These are phyloP conservation scores for Saccharomycopsis javanensis DNA, from an alignment of 805 yeast species.

Conservation along the genomic window DNA sequence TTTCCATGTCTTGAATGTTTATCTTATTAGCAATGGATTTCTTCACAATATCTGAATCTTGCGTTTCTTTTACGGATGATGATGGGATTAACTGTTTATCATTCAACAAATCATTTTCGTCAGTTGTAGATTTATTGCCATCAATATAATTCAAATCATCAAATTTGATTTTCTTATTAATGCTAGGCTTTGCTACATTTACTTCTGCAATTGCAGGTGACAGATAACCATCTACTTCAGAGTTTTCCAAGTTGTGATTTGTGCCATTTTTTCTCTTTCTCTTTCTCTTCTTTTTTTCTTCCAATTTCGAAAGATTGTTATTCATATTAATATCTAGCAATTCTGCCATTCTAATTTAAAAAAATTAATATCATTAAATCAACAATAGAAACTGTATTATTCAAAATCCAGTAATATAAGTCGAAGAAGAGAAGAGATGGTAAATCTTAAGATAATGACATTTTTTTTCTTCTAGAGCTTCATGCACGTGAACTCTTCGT, in stretches of 20 bases:
- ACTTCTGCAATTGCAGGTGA: not conserved
- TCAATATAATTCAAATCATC: constrained; percentile 3
- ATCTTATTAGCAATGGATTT: not conserved
- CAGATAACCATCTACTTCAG: not conserved
- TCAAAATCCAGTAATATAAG: no score
- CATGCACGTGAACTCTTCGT: no score
- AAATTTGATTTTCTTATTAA: not conserved
- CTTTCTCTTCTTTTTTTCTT: constrained; percentile 11
- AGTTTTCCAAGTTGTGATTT: not conserved
- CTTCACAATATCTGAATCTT: not conserved
- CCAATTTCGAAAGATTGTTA: not conserved
- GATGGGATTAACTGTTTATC: no score
- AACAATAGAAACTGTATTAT: no score
- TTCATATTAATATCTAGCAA: not conserved
- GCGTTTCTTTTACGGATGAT: no score
- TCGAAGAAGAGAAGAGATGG: no score
- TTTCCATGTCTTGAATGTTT: not conserved
- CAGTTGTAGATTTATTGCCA: constrained; percentile 1
- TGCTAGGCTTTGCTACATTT: no score
- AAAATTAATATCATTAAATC: no score
- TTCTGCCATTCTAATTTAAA: not conserved
- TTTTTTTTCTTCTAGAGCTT: no score
- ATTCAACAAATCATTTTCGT: not conserved
- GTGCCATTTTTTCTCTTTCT: constrained; percentile 7
- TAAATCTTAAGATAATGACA: no score